Conservation (phyloP, 495 filamentous ascomycete genomes). For the Neurospora sp. region DNA sequence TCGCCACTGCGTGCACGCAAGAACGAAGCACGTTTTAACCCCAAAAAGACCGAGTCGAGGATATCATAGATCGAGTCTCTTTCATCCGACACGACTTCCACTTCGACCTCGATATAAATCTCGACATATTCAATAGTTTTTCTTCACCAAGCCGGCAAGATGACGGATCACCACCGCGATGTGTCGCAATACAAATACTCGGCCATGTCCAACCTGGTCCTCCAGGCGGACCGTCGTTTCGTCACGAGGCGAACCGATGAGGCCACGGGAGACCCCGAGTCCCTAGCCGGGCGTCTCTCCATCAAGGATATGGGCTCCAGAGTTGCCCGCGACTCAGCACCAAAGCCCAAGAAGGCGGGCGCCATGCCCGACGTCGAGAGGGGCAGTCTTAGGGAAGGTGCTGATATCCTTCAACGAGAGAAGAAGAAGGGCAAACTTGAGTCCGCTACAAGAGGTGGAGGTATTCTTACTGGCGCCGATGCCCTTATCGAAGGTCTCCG, state of each 20-base stretch:
- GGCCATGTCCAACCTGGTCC: conserved; percentile 99
- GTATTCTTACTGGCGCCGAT: conserved; percentile 76
- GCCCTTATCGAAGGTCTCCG: conserved; percentile 69
- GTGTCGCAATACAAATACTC: conserved; percentile 99
- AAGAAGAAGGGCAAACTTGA: conserved; percentile 82
- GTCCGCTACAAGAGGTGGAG: conserved; percentile 58
- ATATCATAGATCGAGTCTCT: not conserved
- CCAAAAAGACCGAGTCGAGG: not conserved
- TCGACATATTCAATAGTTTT: not conserved
- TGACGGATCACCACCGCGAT: conserved; percentile 81
- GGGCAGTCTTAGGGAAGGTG: conserved; percentile 70
- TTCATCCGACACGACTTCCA: not conserved
- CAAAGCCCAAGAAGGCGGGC: conserved; percentile 62
- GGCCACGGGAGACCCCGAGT: conserved; percentile 93
- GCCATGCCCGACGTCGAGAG: conserved; percentile 60
- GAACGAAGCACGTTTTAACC: not conserved
- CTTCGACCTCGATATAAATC: not conserved
- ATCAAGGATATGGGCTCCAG: conserved; percentile 90
- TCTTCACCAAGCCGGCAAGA: conserved; percentile 25
- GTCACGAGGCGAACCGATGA: conserved; percentile 86
- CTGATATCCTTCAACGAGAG: conserved; percentile 76
- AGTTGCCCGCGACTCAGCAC: conserved; percentile 65
- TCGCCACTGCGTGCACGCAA: conserved; percentile 4
- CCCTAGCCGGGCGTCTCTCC: conserved; percentile 83
- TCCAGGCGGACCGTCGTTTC: conserved; percentile 97